Base-by-base conservation (phyloP, 164 flowering plant species). In the Stephania yunnanensis region DNA sequence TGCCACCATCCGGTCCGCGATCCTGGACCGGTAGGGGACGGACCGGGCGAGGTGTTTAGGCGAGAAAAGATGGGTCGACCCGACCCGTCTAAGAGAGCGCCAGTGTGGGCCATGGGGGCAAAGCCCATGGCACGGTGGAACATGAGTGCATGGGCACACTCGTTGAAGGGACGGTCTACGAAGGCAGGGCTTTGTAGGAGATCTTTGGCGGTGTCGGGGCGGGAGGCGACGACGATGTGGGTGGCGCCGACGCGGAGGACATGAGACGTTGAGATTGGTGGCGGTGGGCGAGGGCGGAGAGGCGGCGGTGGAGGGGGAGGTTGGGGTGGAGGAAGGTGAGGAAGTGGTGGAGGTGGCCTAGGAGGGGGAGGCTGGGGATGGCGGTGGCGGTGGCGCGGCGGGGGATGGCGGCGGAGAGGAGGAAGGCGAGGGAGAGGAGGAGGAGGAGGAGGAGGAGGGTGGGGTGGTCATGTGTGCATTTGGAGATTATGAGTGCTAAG, bases 341-440 rank as follows among this genome's bases (percentile, higher is more conserved):
- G 61, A 19, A 53, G 61, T 53, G 61, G 61, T 53, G 61, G n/a
- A 58, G 22, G 55, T 11, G 11, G 55, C 55, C 55, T 15, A 50
- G 15, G 12, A 50, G 15, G 12, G 55, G 55, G 11, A 50, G 55
- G 55, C 55, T 10, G 7, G 15, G 55, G 55, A 36, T 36, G 3
- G 42, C 42, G 93, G 93, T 0, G 84, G 86, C 44, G 92, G 93
- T 0, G 84, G 86, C 44, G 92, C 95, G 0, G 90, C 93, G 1
- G 87, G 87, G 74, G 46, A 70, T 13, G 82, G 36, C 90, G 90
- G 87, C 82, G 46, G 73, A 72, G 81, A 46, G 8, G 87, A 10
- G 68, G 73, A 72, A 11, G 80, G 53, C 68, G 74, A 80, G 82
- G 69, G 75, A 70, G 12, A 77, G 8, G 71, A 66, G 19, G 5